These are phyloP conservation scores for Stromatinia cepivora DNA, from an alignment of 2,329 filamentous ascomycete genomes.

Conservation along the genomic window DNA sequence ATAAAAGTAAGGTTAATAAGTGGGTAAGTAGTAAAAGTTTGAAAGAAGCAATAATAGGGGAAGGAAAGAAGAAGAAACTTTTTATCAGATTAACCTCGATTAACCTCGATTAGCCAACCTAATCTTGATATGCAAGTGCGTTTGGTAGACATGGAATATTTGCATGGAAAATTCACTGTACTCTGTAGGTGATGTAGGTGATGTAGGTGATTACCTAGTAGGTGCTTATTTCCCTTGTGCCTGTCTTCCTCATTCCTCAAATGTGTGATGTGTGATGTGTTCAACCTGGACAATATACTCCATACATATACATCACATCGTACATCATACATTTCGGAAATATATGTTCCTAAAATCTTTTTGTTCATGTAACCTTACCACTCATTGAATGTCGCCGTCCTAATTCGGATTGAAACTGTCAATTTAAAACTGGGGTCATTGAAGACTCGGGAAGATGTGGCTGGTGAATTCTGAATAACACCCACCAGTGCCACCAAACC, in stretches of 20 bases:
- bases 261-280: no score
- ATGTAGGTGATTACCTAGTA: no score
- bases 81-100: not conserved
- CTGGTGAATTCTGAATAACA: not conserved
- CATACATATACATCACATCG: not conserved
- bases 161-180: no score
- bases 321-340: not conserved
- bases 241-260: no score
- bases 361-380: not conserved
- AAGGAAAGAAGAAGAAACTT: not conserved
- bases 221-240: no score
- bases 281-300: not conserved
- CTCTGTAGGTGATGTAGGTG: no score
- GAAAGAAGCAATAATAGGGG: not conserved
- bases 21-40: not conserved
- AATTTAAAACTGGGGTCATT: not conserved
- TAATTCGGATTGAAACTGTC: not conserved
- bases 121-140: no score
- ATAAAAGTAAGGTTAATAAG: not conserved
- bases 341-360: not conserved
- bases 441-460: constrained; percentile 1
- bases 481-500: not conserved
- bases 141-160: no score
- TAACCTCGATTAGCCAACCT: no score
- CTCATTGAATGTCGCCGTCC: not conserved